Evolutionary conservation across 2,329 filamentous ascomycete species (phyloP).

Genomic region (Curvularia spicifera): DNA sequence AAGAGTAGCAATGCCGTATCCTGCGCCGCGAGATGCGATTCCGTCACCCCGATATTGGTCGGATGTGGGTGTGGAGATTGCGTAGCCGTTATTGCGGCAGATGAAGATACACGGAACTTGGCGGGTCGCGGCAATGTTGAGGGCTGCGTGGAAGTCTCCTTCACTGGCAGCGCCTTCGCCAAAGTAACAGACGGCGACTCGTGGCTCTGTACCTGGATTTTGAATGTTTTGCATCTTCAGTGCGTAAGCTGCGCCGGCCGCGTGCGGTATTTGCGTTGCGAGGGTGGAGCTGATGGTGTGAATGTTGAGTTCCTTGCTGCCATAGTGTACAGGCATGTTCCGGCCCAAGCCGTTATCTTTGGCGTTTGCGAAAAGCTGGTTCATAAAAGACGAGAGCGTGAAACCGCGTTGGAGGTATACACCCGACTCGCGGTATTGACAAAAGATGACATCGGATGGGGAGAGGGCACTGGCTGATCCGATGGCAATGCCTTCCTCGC

Average conservation of each 20-base stretch:
- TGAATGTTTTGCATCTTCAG: constrained; percentile 79
- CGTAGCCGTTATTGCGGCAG: constrained; percentile 91
- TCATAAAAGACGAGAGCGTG: constrained; percentile 89
- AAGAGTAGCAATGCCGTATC: constrained; percentile 93
- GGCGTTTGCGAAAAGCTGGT: constrained; percentile 86
- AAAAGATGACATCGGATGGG: constrained; percentile 89
- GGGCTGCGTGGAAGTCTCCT: constrained; percentile 87
- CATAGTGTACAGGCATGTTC: constrained; percentile 98
- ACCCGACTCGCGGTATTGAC: constrained; percentile 92
- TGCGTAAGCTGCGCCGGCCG: constrained; percentile 84
- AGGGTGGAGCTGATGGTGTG: constrained; percentile 87
- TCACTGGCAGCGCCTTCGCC: constrained; percentile 90
- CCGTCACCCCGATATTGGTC: constrained; percentile 93
- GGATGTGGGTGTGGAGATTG: constrained; percentile 85
- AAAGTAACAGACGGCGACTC: constrained; percentile 84
- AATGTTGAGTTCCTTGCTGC: constrained; percentile 81
- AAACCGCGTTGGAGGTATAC: constrained; percentile 91
- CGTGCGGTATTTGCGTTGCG: constrained; percentile 88
- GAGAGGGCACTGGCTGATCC: constrained; percentile 83
- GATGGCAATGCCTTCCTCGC: constrained; percentile 92
- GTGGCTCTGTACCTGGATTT: constrained; percentile 65
- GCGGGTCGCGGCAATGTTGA: constrained; percentile 89
- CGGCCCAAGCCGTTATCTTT: constrained; percentile 81
- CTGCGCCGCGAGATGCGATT: constrained; percentile 83
- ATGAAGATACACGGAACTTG: constrained; percentile 89